Evolutionary conservation across 768 basidiomycete genomes (phyloP).

Genomic region (Russula sp.): DNA sequence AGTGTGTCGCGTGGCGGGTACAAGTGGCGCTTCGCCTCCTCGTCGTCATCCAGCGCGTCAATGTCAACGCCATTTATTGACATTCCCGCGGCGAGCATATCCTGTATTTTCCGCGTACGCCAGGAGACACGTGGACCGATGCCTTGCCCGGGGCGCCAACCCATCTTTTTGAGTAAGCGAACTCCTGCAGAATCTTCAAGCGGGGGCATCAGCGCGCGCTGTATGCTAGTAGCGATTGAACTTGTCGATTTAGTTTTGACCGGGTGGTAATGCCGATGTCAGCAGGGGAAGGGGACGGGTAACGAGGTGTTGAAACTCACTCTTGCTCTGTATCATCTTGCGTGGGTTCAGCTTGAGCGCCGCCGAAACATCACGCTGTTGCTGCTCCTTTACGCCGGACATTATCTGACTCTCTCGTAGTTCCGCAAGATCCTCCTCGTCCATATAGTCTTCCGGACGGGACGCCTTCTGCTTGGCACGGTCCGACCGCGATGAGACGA

Average conservation of each 20-base stretch:
- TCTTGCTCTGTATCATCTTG: conserved; percentile 49
- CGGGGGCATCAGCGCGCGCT: conserved; percentile 65
- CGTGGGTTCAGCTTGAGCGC: conserved; percentile 49
- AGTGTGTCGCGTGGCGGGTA: conserved; percentile 83
- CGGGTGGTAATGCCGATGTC: background rate
- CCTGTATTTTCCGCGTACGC: conserved; percentile 69
- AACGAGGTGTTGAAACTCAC: conserved; percentile 42
- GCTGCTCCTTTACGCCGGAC: conserved; percentile 69
- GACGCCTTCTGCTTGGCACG: conserved; percentile 60
- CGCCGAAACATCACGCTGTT: conserved; percentile 71
- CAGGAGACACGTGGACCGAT: conserved; percentile 86
- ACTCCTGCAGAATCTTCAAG: conserved; percentile 80
- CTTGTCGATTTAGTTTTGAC: conserved; percentile 38
- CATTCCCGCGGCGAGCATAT: conserved; percentile 45
- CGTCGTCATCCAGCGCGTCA: conserved; percentile 50
- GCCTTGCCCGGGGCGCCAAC: conserved; percentile 91
- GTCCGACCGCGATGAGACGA: conserved; percentile 82
- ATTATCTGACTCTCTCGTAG: conserved; percentile 57
- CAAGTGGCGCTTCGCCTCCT: conserved; percentile 81
- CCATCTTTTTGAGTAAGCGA: conserved; percentile 89
- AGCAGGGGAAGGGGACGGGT: background rate
- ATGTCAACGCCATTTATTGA: conserved; percentile 38
- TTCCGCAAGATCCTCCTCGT: conserved; percentile 93
- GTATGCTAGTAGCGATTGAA: conserved; percentile 59
- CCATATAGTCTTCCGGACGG: conserved; percentile 96